Percentiles rank a stretch among this genome's conserved stretches.
phyloP scores from a whole-genome alignment of 2,329 filamentous ascomycete species.

The Monilinia vaccinii-corymbosi region DNA sequence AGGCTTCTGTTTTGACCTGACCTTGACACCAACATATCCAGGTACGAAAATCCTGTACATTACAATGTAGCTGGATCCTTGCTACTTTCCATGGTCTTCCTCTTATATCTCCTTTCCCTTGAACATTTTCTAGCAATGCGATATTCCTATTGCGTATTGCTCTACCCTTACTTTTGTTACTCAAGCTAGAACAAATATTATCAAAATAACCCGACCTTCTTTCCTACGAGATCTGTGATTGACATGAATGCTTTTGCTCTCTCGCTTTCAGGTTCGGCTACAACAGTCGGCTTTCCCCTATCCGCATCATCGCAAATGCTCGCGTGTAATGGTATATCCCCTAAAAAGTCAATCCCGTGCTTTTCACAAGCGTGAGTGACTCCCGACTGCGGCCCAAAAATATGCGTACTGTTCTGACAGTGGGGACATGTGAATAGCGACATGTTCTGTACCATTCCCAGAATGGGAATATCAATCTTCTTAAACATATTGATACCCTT shows the following conservation, averaged over 20 bases:
- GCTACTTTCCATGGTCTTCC: neutral
- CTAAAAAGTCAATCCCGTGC: slow-evolving; percentile 69
- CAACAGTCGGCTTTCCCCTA: slow-evolving; percentile 79
- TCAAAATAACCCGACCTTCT: slow-evolving; percentile 22
- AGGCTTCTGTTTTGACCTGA: neutral
- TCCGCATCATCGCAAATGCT: slow-evolving; percentile 83
- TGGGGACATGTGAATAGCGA: slow-evolving; percentile 72
- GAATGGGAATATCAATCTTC: slow-evolving; percentile 62
- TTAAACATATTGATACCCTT: slow-evolving; percentile 91
- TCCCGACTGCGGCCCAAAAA: slow-evolving; percentile 61
- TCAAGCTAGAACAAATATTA: neutral
- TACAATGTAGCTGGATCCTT: neutral
- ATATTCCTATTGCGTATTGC: neutral
- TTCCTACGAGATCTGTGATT: slow-evolving; percentile 50
- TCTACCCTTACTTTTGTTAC: neutral
- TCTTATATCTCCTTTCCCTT: neutral
- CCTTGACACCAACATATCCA: slow-evolving; percentile 1
- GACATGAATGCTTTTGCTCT: slow-evolving; percentile 63
- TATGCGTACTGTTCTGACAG: slow-evolving; percentile 63
- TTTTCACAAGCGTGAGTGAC: slow-evolving; percentile 62
- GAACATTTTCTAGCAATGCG: neutral
- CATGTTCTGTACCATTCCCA: slow-evolving; percentile 93
- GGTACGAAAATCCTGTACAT: neutral
- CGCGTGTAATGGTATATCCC: slow-evolving; percentile 80
- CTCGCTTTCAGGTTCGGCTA: slow-evolving; percentile 69